These are phyloP conservation scores for Sporothrix globosa DNA, from an alignment of 2,329 filamentous ascomycete genomes.

Conservation along the genomic window DNA sequence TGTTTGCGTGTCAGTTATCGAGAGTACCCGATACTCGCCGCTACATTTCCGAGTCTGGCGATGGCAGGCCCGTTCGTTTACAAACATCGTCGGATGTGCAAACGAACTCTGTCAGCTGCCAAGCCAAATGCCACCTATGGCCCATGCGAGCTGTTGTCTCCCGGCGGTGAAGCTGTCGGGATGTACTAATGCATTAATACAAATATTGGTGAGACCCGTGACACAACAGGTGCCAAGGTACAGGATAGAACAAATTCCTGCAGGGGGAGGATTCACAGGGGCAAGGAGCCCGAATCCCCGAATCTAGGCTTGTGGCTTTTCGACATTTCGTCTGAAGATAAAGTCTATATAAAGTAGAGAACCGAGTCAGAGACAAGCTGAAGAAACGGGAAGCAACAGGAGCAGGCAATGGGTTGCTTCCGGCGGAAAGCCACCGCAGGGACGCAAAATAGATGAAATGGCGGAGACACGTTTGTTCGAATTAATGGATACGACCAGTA, in stretches of 20 bases:
- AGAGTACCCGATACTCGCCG: not conserved
- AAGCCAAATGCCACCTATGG: not conserved
- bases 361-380: not conserved
- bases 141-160: not conserved
- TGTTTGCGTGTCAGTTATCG: not conserved
- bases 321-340: not conserved
- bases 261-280: not conserved
- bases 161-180: not conserved
- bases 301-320: conserved; percentile 5
- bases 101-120: not conserved
- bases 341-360: not conserved
- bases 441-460: not conserved
- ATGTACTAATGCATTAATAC: not conserved
- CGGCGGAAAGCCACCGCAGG: not conserved
- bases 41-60: conserved; percentile 1
- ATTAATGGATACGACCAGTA: not conserved
- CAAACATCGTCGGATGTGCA: conserved; percentile 12
- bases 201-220: conserved; percentile 18
- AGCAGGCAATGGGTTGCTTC: not conserved
- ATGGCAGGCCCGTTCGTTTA: conserved; percentile 1
- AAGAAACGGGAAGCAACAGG: not conserved
- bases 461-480: not conserved
- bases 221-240: conserved; percentile 8
- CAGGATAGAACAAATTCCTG: not conserved
- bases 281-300: not conserved